Percentiles rank a stretch among this genome's conserved stretches.
Evolutionary conservation across 2,329 filamentous ascomycete species (phyloP).

Genomic region (Epichloe gansuensis): DNA sequence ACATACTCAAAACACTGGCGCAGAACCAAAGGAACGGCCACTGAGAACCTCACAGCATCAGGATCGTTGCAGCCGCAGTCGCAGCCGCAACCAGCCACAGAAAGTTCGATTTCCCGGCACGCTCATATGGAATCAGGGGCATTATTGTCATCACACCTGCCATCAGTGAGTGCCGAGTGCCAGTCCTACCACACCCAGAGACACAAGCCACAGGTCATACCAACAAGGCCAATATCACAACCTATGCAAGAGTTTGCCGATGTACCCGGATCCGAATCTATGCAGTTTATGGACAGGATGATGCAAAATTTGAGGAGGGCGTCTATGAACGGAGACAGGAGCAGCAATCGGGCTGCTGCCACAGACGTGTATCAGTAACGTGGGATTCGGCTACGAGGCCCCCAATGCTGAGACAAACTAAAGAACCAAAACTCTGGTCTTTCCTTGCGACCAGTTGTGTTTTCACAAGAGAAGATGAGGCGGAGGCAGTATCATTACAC

Average conservation of each 20-base stretch:
- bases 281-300: slow-evolving; percentile 39
- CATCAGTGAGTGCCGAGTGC: neutral
- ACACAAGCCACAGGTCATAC: neutral
- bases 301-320: slow-evolving; percentile 37
- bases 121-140: neutral
- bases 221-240: neutral
- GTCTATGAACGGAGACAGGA: slow-evolving; percentile 10
- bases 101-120: neutral
- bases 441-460: too few relatives aligned
- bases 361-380: neutral
- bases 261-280: slow-evolving; percentile 31
- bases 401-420: neutral
- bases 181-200: neutral
- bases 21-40: slow-evolving; percentile 1
- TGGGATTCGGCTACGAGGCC: neutral
- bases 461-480: too few relatives aligned
- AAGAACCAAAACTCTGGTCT: neutral
- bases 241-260: slow-evolving; percentile 26
- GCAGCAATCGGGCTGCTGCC: neutral
- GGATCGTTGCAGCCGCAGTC: slow-evolving; percentile 1
- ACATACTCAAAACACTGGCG: neutral
- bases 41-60: slow-evolving; percentile 8
- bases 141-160: slow-evolving; percentile 3
- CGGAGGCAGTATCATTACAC: neutral
- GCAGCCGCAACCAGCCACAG: neutral